Base-by-base conservation (phyloP, 768 basidiomycete species). In the Suillus subalutaceus region DNA sequence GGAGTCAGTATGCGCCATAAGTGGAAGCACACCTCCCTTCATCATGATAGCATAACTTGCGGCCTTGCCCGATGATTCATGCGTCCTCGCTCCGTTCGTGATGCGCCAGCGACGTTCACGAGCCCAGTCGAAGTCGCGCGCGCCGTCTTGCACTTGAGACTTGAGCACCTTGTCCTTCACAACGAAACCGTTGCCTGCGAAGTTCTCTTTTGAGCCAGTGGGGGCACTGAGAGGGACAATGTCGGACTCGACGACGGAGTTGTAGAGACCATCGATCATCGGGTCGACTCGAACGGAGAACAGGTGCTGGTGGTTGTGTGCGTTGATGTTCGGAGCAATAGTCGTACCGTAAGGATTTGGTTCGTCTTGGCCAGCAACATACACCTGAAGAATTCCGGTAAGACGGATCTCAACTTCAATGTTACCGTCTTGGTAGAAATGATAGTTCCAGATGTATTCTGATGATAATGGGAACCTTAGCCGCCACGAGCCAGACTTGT, bases 351-450 rank as follows among this genome's bases (percentile, higher is more conserved):
- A 86, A 13, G 87, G 88, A 70, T 76, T 86, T 18, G 88, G 84
- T 69, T 92, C 87, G 69, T 88, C 87, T 67, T 87, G 81, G 38
- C 82, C 82, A 56, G 84, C 81, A 61, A 85, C 78, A 73, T 92
- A 93, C 46, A 90, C 88, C 73, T 92, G 92, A 16, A 96, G 80
- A 70, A 96, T 88, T 20, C 94, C 96, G 38, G 91, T 92, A 64
- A 94, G 86, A 57, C 90, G 88, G 75, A 93, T 86, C 78, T 94
- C 94, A 68, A 94, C 79, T 77, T 96, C 94, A 71, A 96, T 87
- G 70, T 86, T 88, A 38, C 96, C 96, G 72, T 96, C 96, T 81
- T 94, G 94, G 75, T 93, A 93, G 78, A 96, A 96, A 75, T 85
- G 82, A 76, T 92, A 97, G 74, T 94, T 92, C 86, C 88, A 93